phyloP scores from a whole-genome alignment of 257 asterid species.

The Solanum sparsipilum region DNA sequence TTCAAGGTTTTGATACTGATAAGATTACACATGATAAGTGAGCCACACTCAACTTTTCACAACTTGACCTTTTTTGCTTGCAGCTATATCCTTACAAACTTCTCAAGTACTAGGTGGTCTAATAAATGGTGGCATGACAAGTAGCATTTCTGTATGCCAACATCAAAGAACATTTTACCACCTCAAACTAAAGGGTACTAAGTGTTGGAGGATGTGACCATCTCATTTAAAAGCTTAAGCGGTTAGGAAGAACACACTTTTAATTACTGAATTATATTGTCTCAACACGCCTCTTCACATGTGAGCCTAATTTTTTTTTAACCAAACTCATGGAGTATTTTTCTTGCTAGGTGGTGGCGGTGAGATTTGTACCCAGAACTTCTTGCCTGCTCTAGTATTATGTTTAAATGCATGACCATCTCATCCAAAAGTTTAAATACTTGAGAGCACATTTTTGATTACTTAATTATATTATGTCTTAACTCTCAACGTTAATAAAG shows the following conservation, averaged over 20 bases:
- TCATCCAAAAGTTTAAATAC: background rate
- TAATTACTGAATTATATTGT: background rate
- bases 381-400: background rate
- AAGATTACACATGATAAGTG: background rate
- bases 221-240: background rate
- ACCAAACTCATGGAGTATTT: background rate
- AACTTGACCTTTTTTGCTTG: background rate
- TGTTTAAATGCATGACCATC: background rate
- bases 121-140: background rate
- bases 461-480: background rate
- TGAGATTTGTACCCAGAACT: background rate
- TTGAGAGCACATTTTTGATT: background rate
- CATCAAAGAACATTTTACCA: background rate
- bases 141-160: background rate
- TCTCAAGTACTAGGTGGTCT: background rate
- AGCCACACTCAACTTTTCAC: background rate
- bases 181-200: background rate
- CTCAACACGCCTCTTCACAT: background rate
- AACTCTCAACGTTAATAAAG: background rate
- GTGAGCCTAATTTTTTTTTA: background rate
- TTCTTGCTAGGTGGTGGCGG: background rate
- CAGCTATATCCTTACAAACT: background rate
- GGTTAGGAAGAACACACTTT: background rate
- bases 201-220: background rate
- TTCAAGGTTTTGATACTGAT: background rate